These are phyloP conservation scores for Colletotrichum horii DNA, from an alignment of 2,329 filamentous ascomycete genomes.

Conservation along the genomic window DNA sequence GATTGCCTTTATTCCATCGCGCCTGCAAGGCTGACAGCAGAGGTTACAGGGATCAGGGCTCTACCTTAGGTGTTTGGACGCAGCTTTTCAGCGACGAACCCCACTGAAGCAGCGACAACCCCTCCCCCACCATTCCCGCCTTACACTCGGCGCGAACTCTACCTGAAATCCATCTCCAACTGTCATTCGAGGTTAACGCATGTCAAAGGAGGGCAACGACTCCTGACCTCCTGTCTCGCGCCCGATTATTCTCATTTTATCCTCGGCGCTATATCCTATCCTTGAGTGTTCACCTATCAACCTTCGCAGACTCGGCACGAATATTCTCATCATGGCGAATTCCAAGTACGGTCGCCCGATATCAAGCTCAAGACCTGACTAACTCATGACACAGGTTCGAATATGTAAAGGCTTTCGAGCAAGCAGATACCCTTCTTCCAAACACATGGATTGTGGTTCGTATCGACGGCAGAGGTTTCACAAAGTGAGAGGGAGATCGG, in stretches of 20 bases:
- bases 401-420: constrained; percentile 92
- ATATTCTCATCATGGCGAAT: constrained; percentile 52
- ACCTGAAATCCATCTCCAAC: neutral
- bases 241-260: neutral
- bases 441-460: constrained; percentile 97
- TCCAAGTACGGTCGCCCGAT: constrained; percentile 49
- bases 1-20: neutral
- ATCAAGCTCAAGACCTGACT: neutral
- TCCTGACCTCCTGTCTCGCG: neutral
- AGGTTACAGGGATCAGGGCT: neutral
- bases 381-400: constrained; percentile 70
- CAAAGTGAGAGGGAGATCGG: constrained; percentile 67
- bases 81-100: constrained; percentile 1
- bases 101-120: constrained; percentile 11
- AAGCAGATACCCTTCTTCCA: constrained; percentile 77
- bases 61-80: neutral
- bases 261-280: neutral
- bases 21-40: constrained; percentile 38
- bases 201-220: neutral
- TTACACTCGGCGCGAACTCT: neutral
- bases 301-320: neutral
- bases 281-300: neutral
- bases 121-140: constrained; percentile 23
- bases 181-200: neutral
- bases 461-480: constrained; percentile 93